Conservation (phyloP, 2,329 filamentous ascomycete genomes). For the Aspergillus nomiae region DNA sequence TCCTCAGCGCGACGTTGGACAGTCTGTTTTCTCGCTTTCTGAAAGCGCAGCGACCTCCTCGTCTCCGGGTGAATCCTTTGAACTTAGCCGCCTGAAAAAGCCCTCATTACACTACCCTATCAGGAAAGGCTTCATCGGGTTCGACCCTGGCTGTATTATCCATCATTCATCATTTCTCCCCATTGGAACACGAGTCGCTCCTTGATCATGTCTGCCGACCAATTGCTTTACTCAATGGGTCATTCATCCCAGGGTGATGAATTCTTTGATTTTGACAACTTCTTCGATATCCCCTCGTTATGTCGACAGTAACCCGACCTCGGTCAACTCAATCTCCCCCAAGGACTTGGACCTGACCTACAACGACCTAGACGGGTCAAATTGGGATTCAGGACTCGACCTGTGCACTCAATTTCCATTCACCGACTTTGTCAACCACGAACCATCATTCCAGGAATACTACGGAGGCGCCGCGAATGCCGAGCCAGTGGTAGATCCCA, state of each 20-base stretch:
- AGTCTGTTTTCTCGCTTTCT: slow-evolving; percentile 9
- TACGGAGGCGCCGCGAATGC: slow-evolving; percentile 20
- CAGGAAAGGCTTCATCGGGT: slow-evolving; percentile 6
- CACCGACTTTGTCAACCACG: slow-evolving; percentile 27
- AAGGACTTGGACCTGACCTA: slow-evolving; percentile 30
- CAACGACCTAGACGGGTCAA: slow-evolving; percentile 24
- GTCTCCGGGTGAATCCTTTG: neutral
- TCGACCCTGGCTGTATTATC: slow-evolving; percentile 1
- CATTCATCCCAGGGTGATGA: slow-evolving; percentile 26
- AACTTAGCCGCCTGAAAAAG: neutral
- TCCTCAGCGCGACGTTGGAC: neutral
- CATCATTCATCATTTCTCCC: neutral
- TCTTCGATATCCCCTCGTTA: slow-evolving; percentile 33
- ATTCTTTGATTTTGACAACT: slow-evolving; percentile 38
- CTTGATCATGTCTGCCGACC: slow-evolving; percentile 30
- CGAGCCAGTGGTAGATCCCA: slow-evolving; percentile 19
- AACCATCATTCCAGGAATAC: slow-evolving; percentile 21
- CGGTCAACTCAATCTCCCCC: slow-evolving; percentile 33
- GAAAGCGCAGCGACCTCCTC: slow-evolving; percentile 2
- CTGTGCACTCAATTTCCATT: slow-evolving; percentile 25
- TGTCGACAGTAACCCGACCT: slow-evolving; percentile 31
- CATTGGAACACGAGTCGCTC: neutral
- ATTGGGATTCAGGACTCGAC: slow-evolving; percentile 23
- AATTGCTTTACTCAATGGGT: slow-evolving; percentile 28
- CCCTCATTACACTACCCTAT: slow-evolving; percentile 3